Evolutionary conservation across 2,329 filamentous ascomycete species (phyloP).

Genomic region (Beauveria australis): DNA sequence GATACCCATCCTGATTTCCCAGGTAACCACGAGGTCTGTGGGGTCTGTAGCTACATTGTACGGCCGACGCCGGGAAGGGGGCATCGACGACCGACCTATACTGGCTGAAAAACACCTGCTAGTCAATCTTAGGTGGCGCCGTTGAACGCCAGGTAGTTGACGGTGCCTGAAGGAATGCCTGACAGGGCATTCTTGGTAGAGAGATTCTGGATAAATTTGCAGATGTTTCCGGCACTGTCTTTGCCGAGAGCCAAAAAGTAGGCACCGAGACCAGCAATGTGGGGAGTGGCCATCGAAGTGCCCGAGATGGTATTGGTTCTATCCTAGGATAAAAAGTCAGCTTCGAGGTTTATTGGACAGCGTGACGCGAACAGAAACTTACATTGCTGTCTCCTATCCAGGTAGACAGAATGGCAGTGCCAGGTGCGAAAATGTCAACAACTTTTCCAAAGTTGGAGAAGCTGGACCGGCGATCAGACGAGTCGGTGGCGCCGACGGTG

Average conservation of each 20-base stretch:
- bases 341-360: no score
- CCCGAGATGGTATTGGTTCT: slow-evolving; percentile 38
- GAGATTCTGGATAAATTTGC: slow-evolving; percentile 32
- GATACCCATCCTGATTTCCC: no score
- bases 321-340: not conserved
- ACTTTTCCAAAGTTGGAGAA: slow-evolving; percentile 44
- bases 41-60: no score
- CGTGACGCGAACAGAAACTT: not conserved
- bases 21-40: no score
- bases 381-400: slow-evolving; percentile 16
- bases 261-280: slow-evolving; percentile 53
- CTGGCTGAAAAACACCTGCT: no score
- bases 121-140: slow-evolving; percentile 8
- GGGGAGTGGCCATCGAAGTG: slow-evolving; percentile 52
- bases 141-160: slow-evolving; percentile 29
- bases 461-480: slow-evolving; percentile 29
- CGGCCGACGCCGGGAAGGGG: no score
- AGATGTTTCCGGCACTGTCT: slow-evolving; percentile 25
- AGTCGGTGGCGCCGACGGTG: slow-evolving; percentile 40
- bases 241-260: slow-evolving; percentile 49
- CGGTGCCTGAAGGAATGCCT: slow-evolving; percentile 24
- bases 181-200: slow-evolving; percentile 31
- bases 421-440: slow-evolving; percentile 23
- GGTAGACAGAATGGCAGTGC: slow-evolving; percentile 34
- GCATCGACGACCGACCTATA: no score